phyloP scores from a whole-genome alignment of 306 rosid genomes.

The Castanea mollissima region DNA sequence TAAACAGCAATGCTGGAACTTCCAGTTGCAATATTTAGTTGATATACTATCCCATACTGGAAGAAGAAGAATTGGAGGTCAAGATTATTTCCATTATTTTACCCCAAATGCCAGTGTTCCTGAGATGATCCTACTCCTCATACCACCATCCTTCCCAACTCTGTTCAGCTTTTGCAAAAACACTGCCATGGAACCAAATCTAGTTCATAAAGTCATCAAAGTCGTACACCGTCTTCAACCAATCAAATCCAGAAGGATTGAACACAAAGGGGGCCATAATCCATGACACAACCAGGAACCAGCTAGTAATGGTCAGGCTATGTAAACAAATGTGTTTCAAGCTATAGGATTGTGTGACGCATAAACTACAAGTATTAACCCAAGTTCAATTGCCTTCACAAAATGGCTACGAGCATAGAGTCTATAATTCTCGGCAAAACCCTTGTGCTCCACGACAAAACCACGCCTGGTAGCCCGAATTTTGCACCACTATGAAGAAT shows the following conservation, averaged over 20 bases:
- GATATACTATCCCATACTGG: conserved; percentile 77
- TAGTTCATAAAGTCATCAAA: conserved; percentile 80
- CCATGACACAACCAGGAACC: conserved; percentile 86
- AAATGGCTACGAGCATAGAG: conserved; percentile 91
- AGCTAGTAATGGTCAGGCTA: conserved; percentile 74
- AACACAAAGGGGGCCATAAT: conserved; percentile 80
- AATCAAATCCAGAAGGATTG: conserved; percentile 88
- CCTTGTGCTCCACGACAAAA: conserved; percentile 82
- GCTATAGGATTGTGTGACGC: conserved; percentile 63
- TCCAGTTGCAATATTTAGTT: conserved; percentile 65
- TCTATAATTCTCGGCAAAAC: conserved; percentile 86
- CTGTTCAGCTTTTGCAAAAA: conserved; percentile 85
- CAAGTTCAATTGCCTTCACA: conserved; percentile 85
- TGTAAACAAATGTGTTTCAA: conserved; percentile 56
- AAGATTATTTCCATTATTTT: conserved; percentile 68
- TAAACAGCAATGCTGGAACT: conserved; percentile 64
- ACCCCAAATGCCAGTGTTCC: conserved; percentile 70
- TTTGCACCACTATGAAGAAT: conserved; percentile 91
- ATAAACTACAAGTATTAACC: conserved; percentile 66
- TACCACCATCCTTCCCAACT: conserved; percentile 99
- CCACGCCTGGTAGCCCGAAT: conserved; percentile 90
- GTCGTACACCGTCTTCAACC: conserved; percentile 81
- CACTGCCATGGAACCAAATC: conserved; percentile 73
- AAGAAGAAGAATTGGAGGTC: conserved; percentile 82
- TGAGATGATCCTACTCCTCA: conserved; percentile 85